These are phyloP conservation scores for Pulveroboletus sp. DNA, from an alignment of 768 basidiomycete genomes.

Conservation along the genomic window DNA sequence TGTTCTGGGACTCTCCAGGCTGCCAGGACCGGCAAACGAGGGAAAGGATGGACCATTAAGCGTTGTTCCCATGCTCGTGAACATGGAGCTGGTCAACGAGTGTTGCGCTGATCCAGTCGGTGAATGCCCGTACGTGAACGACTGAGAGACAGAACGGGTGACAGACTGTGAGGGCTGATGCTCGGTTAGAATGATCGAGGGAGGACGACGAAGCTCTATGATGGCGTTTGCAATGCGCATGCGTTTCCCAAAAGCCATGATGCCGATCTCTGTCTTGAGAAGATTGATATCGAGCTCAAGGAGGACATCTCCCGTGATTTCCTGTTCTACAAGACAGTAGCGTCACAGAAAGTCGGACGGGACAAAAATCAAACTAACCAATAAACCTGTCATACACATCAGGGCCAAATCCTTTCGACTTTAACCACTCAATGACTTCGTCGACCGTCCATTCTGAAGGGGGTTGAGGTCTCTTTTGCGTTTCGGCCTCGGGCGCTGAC, in stretches of 20 bases:
- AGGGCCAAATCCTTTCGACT: constrained; percentile 77
- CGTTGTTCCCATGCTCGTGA: constrained; percentile 29
- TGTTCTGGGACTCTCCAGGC: constrained; percentile 31
- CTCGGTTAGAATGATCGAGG: constrained; percentile 55
- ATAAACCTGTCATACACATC: constrained; percentile 81
- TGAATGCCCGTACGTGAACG: constrained; percentile 31
- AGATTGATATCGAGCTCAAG: constrained; percentile 89
- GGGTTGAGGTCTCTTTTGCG: constrained; percentile 34
- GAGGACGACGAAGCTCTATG: constrained; percentile 73
- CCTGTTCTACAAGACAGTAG: constrained; percentile 66
- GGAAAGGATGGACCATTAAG: constrained; percentile 17
- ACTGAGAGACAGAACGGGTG: constrained; percentile 25
- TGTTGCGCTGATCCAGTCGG: constrained; percentile 40
- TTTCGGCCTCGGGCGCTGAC: constrained; percentile 16
- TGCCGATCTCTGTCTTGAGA: constrained; percentile 90
- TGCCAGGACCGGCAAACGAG: constrained; percentile 20
- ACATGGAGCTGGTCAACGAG: constrained; percentile 40
- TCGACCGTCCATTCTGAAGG: constrained; percentile 82
- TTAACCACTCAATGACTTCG: constrained; percentile 87
- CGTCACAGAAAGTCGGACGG: not conserved
- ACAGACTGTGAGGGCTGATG: constrained; percentile 33
- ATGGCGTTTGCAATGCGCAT: constrained; percentile 92
- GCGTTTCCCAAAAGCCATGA: constrained; percentile 91
- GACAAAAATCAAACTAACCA: constrained; percentile 45
- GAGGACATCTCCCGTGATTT: constrained; percentile 95